Base-by-base conservation (phyloP, 148 eudicot species). In the Rhododendron kiyosumense region DNA sequence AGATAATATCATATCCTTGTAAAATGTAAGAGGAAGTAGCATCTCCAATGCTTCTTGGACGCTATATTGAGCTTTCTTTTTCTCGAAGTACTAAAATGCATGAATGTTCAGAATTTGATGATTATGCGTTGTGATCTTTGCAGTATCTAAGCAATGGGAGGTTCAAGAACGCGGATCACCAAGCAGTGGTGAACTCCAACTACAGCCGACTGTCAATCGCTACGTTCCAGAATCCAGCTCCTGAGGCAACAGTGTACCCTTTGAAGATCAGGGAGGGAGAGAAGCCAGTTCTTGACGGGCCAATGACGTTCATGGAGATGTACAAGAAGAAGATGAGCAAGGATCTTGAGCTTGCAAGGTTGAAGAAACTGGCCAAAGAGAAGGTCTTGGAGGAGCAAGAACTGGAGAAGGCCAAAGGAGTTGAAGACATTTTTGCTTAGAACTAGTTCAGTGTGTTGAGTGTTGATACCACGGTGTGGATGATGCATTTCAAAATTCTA, bases 161-260 rank as follows among this genome's bases (percentile, higher is more conserved):
- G 90, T 96, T 96, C 92, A 96, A 91, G 93, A 95, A 95, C 28
- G 99, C 99, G 2, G 98, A 96, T 81, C 98, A 96, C 90, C 99
- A 95, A 87, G 98, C 96, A 34, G 99, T 93, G 18, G 99, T 95
- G 86, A 95, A 95, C 95, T 94, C 98, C 30, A 87, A 93, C 82
- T 5, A 5, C 46, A 95, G 95, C 87, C 88, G 99, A 14, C 83
- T 96, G 30, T 96, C 99, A 1, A 94, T 95, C 1, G 99, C 99
- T 49, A 94, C 99, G 0, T 96, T 96, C 90, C 98, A 95, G 59
- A 96, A 96, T 89, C 98, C 98, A 24, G 94, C 98, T 0, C 95
- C 94, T 3, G 94, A 95, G 20, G 98, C 98, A 0, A 88, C 30
- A 0, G 94, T 96, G 6, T 96, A 95, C 87, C 99, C 99, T 0